Conservation (phyloP, 306 rosid species). For the Quillaja saponaria region DNA sequence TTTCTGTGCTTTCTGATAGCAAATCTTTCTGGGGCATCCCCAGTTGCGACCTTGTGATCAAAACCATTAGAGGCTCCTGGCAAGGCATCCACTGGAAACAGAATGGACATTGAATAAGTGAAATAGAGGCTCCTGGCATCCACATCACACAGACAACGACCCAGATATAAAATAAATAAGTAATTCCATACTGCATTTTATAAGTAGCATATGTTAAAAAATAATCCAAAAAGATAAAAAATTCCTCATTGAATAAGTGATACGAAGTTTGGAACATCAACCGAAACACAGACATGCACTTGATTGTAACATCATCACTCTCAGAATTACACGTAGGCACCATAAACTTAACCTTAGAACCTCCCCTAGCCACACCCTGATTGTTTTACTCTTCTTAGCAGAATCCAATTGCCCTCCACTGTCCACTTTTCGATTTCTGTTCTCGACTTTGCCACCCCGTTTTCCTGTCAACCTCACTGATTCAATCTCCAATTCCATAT, state of each 20-base stretch:
- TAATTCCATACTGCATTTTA: no score
- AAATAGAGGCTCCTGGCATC: no score
- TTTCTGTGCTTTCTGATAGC: constrained; percentile 64
- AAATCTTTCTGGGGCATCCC: constrained; percentile 68
- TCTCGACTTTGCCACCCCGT: constrained; percentile 30
- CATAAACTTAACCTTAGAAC: constrained; percentile 31
- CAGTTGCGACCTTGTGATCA: constrained; percentile 37
- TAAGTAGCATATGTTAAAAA: no score
- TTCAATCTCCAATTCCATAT: constrained; percentile 38
- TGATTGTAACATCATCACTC: constrained; percentile 34
- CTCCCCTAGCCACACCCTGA: constrained; percentile 32
- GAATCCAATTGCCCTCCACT: constrained; percentile 42
- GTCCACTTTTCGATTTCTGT: constrained; percentile 50
- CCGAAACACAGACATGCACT: neutral
- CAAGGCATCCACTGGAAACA: constrained; percentile 7
- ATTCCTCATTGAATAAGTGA: no score
- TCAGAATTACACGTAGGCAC: constrained; percentile 45
- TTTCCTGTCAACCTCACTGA: constrained; percentile 39
- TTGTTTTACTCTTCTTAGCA: constrained; percentile 58
- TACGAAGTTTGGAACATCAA: neutral
- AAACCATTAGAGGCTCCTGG: constrained; percentile 37
- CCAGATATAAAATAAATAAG: no score
- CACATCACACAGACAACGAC: no score
- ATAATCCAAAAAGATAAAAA: no score
- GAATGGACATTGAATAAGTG: neutral